A percentile compares a stretch with the other conserved stretches of the same genome.
phyloP scores from a whole-genome alignment of 768 basidiomycete species.

The Lactarius vividus region DNA sequence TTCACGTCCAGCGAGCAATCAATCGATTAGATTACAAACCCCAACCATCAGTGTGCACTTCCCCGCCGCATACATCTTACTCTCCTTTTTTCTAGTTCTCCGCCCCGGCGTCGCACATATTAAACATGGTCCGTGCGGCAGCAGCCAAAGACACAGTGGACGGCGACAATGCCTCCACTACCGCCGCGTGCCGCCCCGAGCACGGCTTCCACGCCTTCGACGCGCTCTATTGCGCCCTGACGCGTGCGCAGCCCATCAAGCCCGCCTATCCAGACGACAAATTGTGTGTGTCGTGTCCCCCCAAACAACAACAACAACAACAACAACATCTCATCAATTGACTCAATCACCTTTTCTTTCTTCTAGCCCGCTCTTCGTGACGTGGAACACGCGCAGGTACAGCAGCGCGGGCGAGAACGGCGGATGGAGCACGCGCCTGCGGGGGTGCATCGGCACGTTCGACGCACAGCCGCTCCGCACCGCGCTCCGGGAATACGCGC shows the following conservation, averaged over 20 bases:
- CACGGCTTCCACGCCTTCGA: slow-evolving; percentile 86
- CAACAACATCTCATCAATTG: too few relatives aligned
- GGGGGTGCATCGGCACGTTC: slow-evolving; percentile 97
- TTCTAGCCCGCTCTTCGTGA: slow-evolving; percentile 88
- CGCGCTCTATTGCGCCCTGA: slow-evolving; percentile 73
- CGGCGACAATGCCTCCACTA: slow-evolving; percentile 11
- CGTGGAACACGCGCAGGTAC: slow-evolving; percentile 81
- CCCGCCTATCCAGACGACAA: slow-evolving; percentile 70
- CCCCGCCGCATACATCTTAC: too few relatives aligned
- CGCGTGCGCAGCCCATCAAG: slow-evolving; percentile 50
- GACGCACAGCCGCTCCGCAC: slow-evolving; percentile 67
- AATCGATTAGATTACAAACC: neutral
- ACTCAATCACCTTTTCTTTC: too few relatives aligned
- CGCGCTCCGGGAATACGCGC: slow-evolving; percentile 86
- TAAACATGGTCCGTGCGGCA: slow-evolving; percentile 48
- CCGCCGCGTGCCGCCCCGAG: slow-evolving; percentile 57
- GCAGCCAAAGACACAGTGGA: neutral
- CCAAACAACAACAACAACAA: too few relatives aligned
- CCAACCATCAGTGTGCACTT: too few relatives aligned
- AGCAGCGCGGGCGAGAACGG: slow-evolving; percentile 44
- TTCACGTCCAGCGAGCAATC: neutral
- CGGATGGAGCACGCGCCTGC: slow-evolving; percentile 46
- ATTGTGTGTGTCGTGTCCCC: too few relatives aligned
- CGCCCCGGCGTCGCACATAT: too few relatives aligned
- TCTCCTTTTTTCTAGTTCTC: neutral